A percentile compares a stretch with the other conserved stretches of the same genome.
phyloP scores from a whole-genome alignment of 768 basidiomycete species.

The Astraeus odoratus region DNA sequence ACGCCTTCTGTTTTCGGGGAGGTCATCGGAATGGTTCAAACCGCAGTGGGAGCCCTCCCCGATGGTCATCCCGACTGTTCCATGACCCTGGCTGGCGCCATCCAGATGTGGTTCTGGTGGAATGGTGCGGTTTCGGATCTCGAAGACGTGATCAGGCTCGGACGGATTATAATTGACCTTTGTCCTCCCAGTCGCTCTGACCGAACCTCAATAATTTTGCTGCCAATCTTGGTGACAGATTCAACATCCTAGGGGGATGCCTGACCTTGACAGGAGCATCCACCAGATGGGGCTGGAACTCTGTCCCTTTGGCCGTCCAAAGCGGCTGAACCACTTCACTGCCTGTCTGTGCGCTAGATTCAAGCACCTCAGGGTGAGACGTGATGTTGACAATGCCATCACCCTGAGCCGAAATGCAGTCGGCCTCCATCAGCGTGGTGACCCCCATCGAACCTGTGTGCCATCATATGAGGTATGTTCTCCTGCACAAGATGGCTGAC shows the following conservation, averaged over 20 bases:
- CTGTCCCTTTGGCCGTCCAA: conserved; percentile 1
- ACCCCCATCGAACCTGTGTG: background rate
- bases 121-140: background rate
- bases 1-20: background rate
- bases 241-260: background rate
- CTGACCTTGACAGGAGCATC: background rate
- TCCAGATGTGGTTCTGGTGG: background rate
- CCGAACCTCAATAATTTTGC: conserved; percentile 9
- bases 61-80: background rate
- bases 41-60: background rate
- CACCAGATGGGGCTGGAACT: background rate
- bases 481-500: background rate
- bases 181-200: background rate
- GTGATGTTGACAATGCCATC: conserved; percentile 16
- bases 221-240: background rate
- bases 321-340: conserved; percentile 10
- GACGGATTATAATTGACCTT: background rate
- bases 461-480: background rate
- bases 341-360: conserved; percentile 1
- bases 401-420: conserved; percentile 8
- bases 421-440: background rate
- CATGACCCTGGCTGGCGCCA: background rate
- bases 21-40: background rate
- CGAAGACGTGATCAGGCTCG: background rate
- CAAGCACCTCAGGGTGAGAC: background rate